phyloP scores from a whole-genome alignment of 2,329 filamentous ascomycete genomes.

The Trichoderma sp. region DNA sequence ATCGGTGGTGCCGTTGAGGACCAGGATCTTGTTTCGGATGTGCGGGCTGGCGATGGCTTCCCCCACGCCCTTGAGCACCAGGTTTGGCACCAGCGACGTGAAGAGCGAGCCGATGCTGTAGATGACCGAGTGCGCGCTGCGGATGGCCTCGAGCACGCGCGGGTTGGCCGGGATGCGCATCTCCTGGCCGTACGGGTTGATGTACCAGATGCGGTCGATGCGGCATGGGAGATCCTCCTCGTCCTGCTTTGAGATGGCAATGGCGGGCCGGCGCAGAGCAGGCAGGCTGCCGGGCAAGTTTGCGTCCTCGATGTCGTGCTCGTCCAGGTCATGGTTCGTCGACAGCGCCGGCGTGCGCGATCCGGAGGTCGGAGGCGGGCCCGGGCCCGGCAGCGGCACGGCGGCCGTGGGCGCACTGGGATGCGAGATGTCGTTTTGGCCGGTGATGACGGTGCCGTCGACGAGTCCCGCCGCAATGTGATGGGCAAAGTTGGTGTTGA shows the following conservation, averaged over 20 bases:
- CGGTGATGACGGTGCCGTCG: constrained; percentile 76
- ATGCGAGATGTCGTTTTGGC: constrained; percentile 90
- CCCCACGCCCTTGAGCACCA: constrained; percentile 74
- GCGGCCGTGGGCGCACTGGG: constrained; percentile 63
- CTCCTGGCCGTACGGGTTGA: constrained; percentile 97
- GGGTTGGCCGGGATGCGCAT: constrained; percentile 83
- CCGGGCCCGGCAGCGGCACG: constrained; percentile 30
- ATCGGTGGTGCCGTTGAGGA: constrained; percentile 80
- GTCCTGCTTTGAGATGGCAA: constrained; percentile 73
- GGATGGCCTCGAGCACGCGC: constrained; percentile 68
- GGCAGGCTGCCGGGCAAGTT: constrained; percentile 80
- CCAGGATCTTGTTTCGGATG: constrained; percentile 70
- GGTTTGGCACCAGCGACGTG: constrained; percentile 79
- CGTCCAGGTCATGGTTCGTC: constrained; percentile 46
- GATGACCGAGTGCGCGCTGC: constrained; percentile 64
- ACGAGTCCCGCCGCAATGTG: constrained; percentile 83
- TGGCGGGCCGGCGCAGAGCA: constrained; percentile 74
- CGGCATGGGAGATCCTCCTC: constrained; percentile 73
- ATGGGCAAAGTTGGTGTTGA: constrained; percentile 93
- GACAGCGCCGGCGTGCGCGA: constrained; percentile 30
- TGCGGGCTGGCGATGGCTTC: constrained; percentile 47
- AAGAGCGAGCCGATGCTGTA: constrained; percentile 95
- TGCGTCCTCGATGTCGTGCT: constrained; percentile 73
- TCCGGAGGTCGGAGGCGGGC: constrained; percentile 17
- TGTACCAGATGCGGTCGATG: constrained; percentile 89